Evolutionary conservation across 495 filamentous ascomycete species (phyloP).

Genomic region (Daldinia concentrica): DNA sequence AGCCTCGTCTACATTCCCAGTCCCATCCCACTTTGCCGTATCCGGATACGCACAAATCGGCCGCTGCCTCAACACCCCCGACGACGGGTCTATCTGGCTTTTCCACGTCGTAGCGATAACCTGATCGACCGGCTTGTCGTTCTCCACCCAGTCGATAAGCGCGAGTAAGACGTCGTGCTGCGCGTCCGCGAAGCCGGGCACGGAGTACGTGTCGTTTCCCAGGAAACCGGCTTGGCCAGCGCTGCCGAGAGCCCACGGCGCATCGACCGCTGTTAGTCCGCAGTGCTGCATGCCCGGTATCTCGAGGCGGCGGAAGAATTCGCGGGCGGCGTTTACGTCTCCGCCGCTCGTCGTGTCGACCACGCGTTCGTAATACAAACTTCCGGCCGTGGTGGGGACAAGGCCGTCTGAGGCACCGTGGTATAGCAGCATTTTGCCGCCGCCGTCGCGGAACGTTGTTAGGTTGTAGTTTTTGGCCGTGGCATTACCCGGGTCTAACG

Average conservation of each 20-base stretch:
- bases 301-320: conserved; percentile 52
- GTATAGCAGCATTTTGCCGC: conserved; percentile 65
- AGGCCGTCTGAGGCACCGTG: conserved; percentile 62
- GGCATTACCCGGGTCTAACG: conserved; percentile 55
- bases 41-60: conserved; percentile 53
- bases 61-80: conserved; percentile 49
- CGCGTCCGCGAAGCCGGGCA: conserved; percentile 56
- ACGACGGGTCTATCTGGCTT: conserved; percentile 34
- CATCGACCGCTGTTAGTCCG: conserved; percentile 36
- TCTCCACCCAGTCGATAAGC: conserved; percentile 60
- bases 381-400: conserved; percentile 54
- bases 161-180: conserved; percentile 57
- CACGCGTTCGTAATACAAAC: conserved; percentile 58
- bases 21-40: conserved; percentile 42
- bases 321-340: conserved; percentile 29
- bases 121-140: conserved; percentile 44
- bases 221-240: conserved; percentile 41
- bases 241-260: conserved; percentile 54
- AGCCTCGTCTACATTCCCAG: conserved; percentile 36
- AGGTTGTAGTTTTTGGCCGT: conserved; percentile 62
- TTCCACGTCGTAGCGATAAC: conserved; percentile 55
- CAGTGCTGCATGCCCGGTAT: conserved; percentile 57
- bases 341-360: conserved; percentile 47
- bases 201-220: conserved; percentile 42
- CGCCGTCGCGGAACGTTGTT: conserved; percentile 54